Evolutionary conservation across 805 yeast species (phyloP), one percentile per base, ranked within the genome.

Genomic region (Metschnikowia lunata): DNA sequence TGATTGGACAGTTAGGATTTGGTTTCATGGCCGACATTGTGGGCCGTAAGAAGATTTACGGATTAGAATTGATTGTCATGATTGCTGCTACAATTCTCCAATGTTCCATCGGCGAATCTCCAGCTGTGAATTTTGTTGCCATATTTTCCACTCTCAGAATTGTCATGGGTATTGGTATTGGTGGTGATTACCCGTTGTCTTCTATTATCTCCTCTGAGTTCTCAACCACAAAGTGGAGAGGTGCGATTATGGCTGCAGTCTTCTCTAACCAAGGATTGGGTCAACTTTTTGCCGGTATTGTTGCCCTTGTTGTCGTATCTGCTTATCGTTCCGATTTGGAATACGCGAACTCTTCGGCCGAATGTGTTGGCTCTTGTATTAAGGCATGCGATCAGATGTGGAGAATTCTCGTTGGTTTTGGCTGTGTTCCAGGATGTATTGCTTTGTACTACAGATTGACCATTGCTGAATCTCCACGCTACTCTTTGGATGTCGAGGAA

Each of bases 241-340:
- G 97, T 78, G 96, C 96, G 53, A 88, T 88, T 58, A 88, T 88
- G 96, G 89, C 87, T 62, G 95, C 96, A 27, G 96, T 88, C 45
- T 90, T 90, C 67, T 91, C 97, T 46, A 89, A 89, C 75, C 97
- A 90, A 73, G 97, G 97, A 69, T 80, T 93, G 82, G 97, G 97
- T 67, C 97, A 90, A 74, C 78, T 89, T 49, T 61, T 82, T 14
- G 96, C 88, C 48, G 96, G 91, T 79, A 74, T 88, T 53, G 86
- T 88, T 57, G 87, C 95, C 45, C 69, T 88, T 49, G 61, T 86
- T 46, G 75, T 80, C 61, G 85, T 87, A 54, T 85, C 83, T 45
- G 95, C 81, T 58, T 89, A 84, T 77, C 86, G 85, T 65, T 64
- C 71, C 53, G 74, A 74, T 33, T 71, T 88, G 54, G 69, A 70